phyloP scores from a whole-genome alignment of 2,329 filamentous ascomycete genomes.

The Fusarium mexicanum region DNA sequence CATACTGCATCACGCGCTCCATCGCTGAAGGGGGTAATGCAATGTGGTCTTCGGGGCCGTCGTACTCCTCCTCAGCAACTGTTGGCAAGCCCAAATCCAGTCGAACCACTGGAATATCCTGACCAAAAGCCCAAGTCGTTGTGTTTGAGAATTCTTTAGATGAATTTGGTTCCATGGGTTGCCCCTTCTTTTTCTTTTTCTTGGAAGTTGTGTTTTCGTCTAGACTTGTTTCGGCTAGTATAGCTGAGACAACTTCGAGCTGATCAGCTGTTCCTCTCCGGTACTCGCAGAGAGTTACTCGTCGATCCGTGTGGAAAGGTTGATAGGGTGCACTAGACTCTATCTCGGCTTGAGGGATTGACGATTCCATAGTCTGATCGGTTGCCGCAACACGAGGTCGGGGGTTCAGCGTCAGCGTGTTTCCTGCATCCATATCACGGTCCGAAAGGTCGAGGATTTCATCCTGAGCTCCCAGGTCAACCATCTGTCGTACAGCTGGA shows the following conservation, averaged over 20 bases:
- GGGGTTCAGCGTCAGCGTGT: constrained; percentile 62
- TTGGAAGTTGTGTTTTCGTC: constrained; percentile 51
- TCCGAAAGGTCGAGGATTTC: constrained; percentile 65
- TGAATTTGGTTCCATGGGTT: constrained; percentile 31
- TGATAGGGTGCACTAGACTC: constrained; percentile 96
- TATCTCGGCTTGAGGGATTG: constrained; percentile 82
- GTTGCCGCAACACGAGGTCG: constrained; percentile 48
- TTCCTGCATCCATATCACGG: constrained; percentile 63
- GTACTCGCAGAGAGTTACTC: constrained; percentile 81
- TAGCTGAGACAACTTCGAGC: constrained; percentile 50
- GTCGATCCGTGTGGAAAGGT: constrained; percentile 91
- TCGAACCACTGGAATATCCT: constrained; percentile 59
- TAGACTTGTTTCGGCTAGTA: constrained; percentile 54
- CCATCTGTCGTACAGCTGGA: constrained; percentile 63
- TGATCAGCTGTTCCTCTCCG: constrained; percentile 47
- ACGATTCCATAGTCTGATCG: constrained; percentile 66
- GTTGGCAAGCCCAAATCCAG: constrained; percentile 61
- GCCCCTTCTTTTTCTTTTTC: constrained; percentile 51
- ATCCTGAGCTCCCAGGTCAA: constrained; percentile 61
- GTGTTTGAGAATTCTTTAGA: constrained; percentile 27
- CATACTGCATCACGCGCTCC: constrained; percentile 68
- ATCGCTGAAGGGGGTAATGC: constrained; percentile 71
- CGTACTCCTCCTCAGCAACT: constrained; percentile 63
- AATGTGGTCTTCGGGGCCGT: constrained; percentile 63
- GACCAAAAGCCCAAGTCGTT: constrained; percentile 68